Conservation (phyloP, 2,329 filamentous ascomycete species). For the Lecanicillium sp. region DNA sequence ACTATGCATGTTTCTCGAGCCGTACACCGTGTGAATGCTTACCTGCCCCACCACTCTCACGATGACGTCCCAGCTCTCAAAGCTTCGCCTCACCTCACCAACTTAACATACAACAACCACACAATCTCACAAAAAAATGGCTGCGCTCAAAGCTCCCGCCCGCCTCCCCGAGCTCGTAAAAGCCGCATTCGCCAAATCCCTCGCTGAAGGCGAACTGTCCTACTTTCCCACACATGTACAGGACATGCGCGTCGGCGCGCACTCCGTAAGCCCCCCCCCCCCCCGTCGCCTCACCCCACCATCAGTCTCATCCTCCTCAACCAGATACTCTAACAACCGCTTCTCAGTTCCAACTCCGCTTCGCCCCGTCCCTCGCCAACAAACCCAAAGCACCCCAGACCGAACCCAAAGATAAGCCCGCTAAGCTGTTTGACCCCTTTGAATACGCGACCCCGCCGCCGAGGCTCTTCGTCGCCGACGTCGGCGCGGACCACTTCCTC, state of each 20-base stretch:
- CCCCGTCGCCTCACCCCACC: not conserved
- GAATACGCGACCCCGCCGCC: conserved; percentile 46
- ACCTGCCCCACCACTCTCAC: not conserved
- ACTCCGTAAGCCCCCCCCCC: conserved; percentile 33
- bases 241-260: conserved; percentile 37
- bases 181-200: conserved; percentile 42
- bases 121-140: conserved; percentile 26
- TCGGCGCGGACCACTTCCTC: conserved; percentile 53
- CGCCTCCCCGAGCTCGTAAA: conserved; percentile 48
- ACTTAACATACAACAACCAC: not conserved
- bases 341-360: conserved; percentile 64
- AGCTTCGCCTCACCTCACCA: not conserved
- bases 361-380: conserved; percentile 60
- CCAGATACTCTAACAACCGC: not conserved
- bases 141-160: conserved; percentile 34
- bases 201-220: conserved; percentile 41
- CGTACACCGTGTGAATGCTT: too few species aligned
- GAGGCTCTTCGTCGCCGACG: conserved; percentile 45
- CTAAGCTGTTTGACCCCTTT: conserved; percentile 56
- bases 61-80: not conserved
- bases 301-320: not conserved
- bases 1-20: too few species aligned
- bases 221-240: conserved; percentile 51
- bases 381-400: conserved; percentile 52
- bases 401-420: conserved; percentile 20